A percentile compares a stretch with the other conserved stretches of the same genome.
phyloP scores from a whole-genome alignment of 2,329 filamentous ascomycete species.

The Pseudocercospora cruenta region DNA sequence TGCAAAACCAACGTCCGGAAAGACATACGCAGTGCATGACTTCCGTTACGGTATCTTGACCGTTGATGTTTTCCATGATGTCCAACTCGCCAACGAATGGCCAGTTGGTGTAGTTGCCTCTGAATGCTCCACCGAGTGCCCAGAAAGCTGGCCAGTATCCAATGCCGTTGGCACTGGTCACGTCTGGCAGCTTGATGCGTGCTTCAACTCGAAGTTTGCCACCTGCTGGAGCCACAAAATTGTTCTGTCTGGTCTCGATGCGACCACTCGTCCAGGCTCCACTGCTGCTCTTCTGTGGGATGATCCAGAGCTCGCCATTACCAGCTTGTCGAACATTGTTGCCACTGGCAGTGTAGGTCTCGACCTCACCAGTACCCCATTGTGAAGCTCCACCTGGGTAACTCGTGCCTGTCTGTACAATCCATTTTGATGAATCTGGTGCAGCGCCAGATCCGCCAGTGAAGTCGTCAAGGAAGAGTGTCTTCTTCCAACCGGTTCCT shows the following conservation, averaged over 20 bases:
- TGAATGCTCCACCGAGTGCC: constrained; percentile 27
- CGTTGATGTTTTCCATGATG: constrained; percentile 40
- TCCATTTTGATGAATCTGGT: constrained; percentile 49
- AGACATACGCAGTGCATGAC: constrained; percentile 35
- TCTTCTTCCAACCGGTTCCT: constrained; percentile 27
- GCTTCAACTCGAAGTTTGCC: constrained; percentile 33
- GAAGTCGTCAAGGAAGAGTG: constrained; percentile 42
- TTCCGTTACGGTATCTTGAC: constrained; percentile 27
- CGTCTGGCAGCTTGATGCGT: constrained; percentile 24
- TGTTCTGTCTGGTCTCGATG: constrained; percentile 26
- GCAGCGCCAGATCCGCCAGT: constrained; percentile 37
- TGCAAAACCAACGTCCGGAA: too few species aligned
- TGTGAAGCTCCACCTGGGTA: constrained; percentile 50
- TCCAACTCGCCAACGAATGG: constrained; percentile 37
- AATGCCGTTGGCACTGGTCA: constrained; percentile 22
- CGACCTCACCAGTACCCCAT: constrained; percentile 56
- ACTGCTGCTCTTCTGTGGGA: constrained; percentile 35
- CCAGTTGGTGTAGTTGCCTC: constrained; percentile 33
- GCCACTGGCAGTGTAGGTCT: constrained; percentile 49
- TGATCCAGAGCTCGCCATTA: constrained; percentile 46
- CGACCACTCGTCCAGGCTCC: constrained; percentile 29
- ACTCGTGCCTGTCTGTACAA: constrained; percentile 48
- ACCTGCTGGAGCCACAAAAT: constrained; percentile 32
- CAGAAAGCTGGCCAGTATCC: constrained; percentile 35
- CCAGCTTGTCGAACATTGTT: constrained; percentile 49